A percentile compares a stretch with the other conserved stretches of the same genome.
phyloP scores from a whole-genome alignment of 2,329 filamentous ascomycete species.

The Ceratocystis cacaofunesta region DNA sequence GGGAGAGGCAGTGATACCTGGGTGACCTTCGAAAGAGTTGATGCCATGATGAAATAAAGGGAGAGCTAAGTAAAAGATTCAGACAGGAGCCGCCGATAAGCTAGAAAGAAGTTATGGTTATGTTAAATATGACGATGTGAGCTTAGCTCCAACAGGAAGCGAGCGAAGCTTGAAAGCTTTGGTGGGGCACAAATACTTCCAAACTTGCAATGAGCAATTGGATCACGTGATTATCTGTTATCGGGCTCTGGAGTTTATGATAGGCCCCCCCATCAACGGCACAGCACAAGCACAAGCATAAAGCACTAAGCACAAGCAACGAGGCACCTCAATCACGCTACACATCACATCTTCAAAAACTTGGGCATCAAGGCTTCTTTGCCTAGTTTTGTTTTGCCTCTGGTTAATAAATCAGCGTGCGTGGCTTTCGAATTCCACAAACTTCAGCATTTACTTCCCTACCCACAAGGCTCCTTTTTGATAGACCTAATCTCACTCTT shows the following conservation, averaged over 20 bases:
- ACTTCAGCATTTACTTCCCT: neutral
- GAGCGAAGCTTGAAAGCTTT: neutral
- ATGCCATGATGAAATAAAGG: neutral
- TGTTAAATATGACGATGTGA: neutral
- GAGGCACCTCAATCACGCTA: neutral
- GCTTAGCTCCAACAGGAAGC: neutral
- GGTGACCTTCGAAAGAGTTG: constrained; percentile 8
- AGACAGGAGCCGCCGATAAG: no score
- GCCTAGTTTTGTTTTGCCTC: neutral
- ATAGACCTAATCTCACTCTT: neutral
- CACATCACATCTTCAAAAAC: neutral
- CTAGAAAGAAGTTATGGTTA: neutral
- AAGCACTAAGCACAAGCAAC: neutral
- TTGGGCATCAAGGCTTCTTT: neutral
- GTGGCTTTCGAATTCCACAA: neutral
- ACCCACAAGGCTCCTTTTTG: neutral
- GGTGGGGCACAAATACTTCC: neutral
- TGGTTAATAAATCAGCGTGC: neutral
- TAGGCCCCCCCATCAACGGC: neutral
- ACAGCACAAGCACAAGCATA: neutral
- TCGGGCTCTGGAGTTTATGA: neutral
- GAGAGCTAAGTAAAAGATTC: neutral
- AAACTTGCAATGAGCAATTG: neutral
- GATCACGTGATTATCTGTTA: neutral
- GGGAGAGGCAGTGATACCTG: constrained; percentile 47